A percentile compares a stretch with the other conserved stretches of the same genome.
Conservation (phyloP, 2,329 filamentous ascomycete species). For the Zymoseptoria ardabiliae region DNA sequence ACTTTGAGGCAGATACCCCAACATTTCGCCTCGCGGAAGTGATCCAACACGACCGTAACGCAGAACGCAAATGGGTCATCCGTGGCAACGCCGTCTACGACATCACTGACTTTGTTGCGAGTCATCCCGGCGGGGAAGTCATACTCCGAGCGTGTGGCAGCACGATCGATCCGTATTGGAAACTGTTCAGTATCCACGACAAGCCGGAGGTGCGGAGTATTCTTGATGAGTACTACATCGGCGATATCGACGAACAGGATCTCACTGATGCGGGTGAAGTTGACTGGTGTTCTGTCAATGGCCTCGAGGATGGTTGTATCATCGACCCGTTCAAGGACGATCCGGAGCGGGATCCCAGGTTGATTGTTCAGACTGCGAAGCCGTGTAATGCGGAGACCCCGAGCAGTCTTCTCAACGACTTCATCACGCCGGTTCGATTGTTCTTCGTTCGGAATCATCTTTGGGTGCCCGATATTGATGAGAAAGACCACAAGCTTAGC, state of each 20-base stretch:
- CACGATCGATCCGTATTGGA: conserved; percentile 61
- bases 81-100: conserved; percentile 59
- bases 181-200: conserved; percentile 64
- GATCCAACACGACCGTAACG: conserved; percentile 32
- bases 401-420: conserved; percentile 41
- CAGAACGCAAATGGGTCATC: conserved; percentile 56
- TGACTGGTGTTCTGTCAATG: conserved; percentile 11
- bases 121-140: conserved; percentile 60
- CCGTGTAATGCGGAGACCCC: conserved; percentile 59
- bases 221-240: conserved; percentile 57
- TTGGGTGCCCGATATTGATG: conserved; percentile 50
- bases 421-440: conserved; percentile 48
- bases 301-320: conserved; percentile 28
- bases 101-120: conserved; percentile 60
- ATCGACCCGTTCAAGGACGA: conserved; percentile 55
- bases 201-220: conserved; percentile 55
- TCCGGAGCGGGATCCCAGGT: conserved; percentile 44
- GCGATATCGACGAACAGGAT: conserved; percentile 52
- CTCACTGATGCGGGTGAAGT: conserved; percentile 47
- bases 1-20: not conserved
- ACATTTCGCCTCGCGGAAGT: conserved; percentile 25
- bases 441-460: conserved; percentile 59
- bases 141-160: conserved; percentile 60
- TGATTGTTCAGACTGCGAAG: conserved; percentile 47
- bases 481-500: conserved; percentile 42